phyloP scores from a whole-genome alignment of 78 protist species.

The Dictyostelium brefeldianum region DNA sequence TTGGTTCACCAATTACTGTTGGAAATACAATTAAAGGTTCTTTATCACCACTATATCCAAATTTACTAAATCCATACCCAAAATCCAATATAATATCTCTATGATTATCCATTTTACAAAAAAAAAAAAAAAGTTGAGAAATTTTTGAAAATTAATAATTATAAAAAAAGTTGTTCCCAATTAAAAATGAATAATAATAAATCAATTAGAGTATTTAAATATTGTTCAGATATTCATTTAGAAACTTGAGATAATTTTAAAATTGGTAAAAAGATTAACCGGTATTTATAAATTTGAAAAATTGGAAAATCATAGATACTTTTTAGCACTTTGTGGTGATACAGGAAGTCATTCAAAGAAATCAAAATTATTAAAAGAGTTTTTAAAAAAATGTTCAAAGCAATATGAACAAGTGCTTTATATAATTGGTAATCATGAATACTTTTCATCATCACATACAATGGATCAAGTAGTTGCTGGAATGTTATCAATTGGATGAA shows the following conservation, averaged over 20 bases:
- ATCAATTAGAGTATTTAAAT: constrained; percentile 46
- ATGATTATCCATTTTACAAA: too few species aligned
- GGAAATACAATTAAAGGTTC: neutral
- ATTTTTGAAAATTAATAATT: too few species aligned
- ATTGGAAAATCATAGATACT: constrained; percentile 17
- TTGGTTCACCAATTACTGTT: neutral
- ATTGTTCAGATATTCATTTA: constrained; percentile 51
- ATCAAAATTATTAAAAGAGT: neutral
- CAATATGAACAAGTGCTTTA: neutral
- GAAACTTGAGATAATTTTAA: constrained; percentile 25
- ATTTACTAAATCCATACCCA: constrained; percentile 1
- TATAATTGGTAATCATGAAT: constrained; percentile 9
- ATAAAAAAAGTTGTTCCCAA: too few species aligned
- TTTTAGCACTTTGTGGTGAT: constrained; percentile 34
- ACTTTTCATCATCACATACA: neutral
- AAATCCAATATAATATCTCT: neutral
- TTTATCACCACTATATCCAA: neutral
- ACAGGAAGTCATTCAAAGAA: neutral
- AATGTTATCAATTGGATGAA: neutral
- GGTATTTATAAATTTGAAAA: constrained; percentile 23
- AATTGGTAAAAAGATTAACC: neutral
- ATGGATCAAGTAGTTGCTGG: neutral
- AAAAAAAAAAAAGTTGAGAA: too few species aligned
- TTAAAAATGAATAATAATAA: too few species aligned
- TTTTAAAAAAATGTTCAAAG: neutral